phyloP scores from a whole-genome alignment of 2,329 filamentous ascomycete genomes.

The Macrophomina tecta region DNA sequence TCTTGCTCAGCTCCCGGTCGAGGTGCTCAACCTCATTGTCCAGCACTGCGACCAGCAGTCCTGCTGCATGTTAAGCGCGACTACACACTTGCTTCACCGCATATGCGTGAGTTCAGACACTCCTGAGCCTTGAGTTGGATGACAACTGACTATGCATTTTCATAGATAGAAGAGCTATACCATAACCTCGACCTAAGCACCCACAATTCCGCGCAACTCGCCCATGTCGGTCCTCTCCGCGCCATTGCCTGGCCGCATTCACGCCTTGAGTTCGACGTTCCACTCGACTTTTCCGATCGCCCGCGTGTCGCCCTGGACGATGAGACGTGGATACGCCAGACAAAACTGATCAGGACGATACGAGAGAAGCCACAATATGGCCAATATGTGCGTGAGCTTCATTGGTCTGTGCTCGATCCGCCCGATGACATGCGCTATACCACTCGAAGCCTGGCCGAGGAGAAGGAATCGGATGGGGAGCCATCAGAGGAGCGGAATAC shows the following conservation, averaged over 20 bases:
- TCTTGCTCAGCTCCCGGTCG: not conserved
- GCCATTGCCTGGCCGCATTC: not conserved
- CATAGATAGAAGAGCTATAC: conserved; percentile 6
- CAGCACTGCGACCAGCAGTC: conserved; percentile 6
- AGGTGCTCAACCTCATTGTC: conserved; percentile 1
- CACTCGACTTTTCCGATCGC: conserved; percentile 6
- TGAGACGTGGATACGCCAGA: not conserved
- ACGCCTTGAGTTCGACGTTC: not conserved
- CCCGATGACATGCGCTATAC: not conserved
- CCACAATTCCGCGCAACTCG: conserved; percentile 5
- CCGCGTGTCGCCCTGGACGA: conserved; percentile 9
- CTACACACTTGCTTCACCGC: not conserved
- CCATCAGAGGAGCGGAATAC: not conserved
- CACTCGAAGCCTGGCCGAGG: not conserved
- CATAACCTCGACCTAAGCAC: not conserved
- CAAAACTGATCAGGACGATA: not conserved
- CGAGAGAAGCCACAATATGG: not conserved
- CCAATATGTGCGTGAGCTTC: not conserved
- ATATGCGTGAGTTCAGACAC: not conserved
- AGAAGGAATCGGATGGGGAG: not conserved
- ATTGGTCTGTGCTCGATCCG: conserved; percentile 11
- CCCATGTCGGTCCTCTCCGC: not conserved
- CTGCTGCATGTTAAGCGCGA: not conserved
- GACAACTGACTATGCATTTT: not conserved
- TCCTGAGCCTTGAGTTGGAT: too few species aligned